phyloP scores from a whole-genome alignment of 352 stramenopile genomes.

The Pythium rishiriense region DNA sequence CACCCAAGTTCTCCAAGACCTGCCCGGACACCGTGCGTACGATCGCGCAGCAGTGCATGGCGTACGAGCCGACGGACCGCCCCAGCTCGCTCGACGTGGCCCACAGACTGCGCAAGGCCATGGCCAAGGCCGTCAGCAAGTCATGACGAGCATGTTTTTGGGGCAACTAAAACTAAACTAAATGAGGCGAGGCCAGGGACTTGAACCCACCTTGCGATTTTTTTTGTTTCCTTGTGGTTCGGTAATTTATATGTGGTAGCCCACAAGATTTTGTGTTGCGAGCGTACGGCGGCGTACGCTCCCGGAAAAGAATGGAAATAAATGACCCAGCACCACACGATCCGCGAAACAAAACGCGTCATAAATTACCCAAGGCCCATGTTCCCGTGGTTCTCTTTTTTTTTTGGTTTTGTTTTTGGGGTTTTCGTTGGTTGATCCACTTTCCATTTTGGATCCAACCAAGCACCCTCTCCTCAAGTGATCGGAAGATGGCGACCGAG shows the following conservation, averaged over 20 bases:
- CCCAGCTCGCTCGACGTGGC: constrained; percentile 50
- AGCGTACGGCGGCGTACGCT: constrained; percentile 25
- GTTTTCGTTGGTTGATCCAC: not conserved
- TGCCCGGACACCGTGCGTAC: constrained; percentile 47
- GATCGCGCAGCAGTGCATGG: constrained; percentile 51
- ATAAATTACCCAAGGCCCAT: not conserved
- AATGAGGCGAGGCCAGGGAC: not conserved
- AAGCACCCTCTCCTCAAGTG: not conserved
- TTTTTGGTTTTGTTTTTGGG: constrained; percentile 5
- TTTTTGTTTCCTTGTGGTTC: not conserved
- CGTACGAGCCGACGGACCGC: constrained; percentile 33
- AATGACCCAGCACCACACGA: constrained; percentile 18
- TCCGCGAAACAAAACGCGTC: constrained; percentile 4
- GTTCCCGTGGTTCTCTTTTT: not conserved
- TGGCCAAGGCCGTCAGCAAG: constrained; percentile 13
- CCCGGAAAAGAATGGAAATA: constrained; percentile 16
- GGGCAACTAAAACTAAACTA: too few relatives aligned
- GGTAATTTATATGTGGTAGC: constrained; percentile 16
- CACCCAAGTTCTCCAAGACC: constrained; percentile 42
- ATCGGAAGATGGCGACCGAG: constrained; percentile 37
- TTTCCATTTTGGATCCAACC: constrained; percentile 18
- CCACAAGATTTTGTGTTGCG: constrained; percentile 27
- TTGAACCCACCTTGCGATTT: too few relatives aligned
- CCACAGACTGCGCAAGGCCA: constrained; percentile 47
- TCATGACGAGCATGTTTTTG: not conserved